Evolutionary conservation across 805 yeast genomes (phyloP), one percentile per base, ranked within the genome.

Genomic region (Sugiyamaella mastotermitis): DNA sequence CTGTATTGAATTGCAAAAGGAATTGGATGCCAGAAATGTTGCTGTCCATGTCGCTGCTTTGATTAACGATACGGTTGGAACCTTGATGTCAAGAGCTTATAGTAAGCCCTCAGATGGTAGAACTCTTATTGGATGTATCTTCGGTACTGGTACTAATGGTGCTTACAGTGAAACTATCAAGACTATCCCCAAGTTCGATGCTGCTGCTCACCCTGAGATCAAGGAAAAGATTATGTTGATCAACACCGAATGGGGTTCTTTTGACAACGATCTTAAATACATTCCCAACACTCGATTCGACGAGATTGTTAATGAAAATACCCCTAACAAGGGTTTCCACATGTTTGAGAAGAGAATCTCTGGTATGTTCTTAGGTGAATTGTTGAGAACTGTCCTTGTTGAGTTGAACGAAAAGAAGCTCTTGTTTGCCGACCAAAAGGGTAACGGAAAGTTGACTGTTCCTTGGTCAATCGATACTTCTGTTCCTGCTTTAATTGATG

Each of bases 211-310:
- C 34, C 50, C 52, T 13, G 51, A 53, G 28, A 47, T 45, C 38
- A 43, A 39, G 29, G 35, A 41, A 10, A 60, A 61, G 32, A 61
- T 72, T 51, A 88, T 88, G 96, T 83, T 86, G 46, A 73, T 88
- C 52, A 88, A 88, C 65, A 88, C 96, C 32, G 98, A 92, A 64
- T 92, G 97, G 96, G 97, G 97, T 46, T 86, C 96, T 30, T 90
- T 88, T 54, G 97, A 90, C 62, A 90, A 90, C 56, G 79, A 76
- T 16, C 69, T 87, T 45, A 69, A 75, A 48, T 67, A 78, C 28
- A 68, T 90, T 46, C 97, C 97, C 43, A 72, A 68, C 34, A 83
- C 95, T 3, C 73, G 76, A 43, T 88, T 78, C 58, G 98, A 90
- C 64, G 60, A 65, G 34, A 67, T 63, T 19, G 76, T 90, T 48